Percentiles rank a stretch among this genome's conserved stretches.
phyloP scores from a whole-genome alignment of 2,329 filamentous ascomycete species.

The Coniochaeta hoffmannii region DNA sequence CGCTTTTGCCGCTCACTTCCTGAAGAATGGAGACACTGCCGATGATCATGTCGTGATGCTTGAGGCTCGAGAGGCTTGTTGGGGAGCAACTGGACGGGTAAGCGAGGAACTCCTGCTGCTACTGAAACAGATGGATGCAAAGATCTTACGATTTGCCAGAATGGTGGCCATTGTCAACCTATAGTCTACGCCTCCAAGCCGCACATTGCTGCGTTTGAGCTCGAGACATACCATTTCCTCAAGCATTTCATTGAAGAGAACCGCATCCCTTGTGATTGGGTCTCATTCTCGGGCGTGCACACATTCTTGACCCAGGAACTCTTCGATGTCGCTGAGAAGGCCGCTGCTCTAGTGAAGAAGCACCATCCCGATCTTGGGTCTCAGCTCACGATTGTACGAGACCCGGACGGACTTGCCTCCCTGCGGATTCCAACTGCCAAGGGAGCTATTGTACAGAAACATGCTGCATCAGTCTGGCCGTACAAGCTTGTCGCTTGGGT shows the following conservation, averaged over 20 bases:
- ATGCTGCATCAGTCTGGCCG: conserved; percentile 68
- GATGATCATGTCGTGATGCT: conserved; percentile 59
- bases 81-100: conserved; percentile 75
- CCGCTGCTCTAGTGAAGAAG: conserved; percentile 42
- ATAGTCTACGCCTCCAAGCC: conserved; percentile 53
- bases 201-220: conserved; percentile 62
- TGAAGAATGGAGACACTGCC: conserved; percentile 36
- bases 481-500: conserved; percentile 76
- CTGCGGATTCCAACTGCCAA: conserved; percentile 49
- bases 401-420: conserved; percentile 31
- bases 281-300: conserved; percentile 54
- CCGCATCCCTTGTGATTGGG: conserved; percentile 63
- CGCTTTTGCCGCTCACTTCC: conserved; percentile 59
- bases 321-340: conserved; percentile 41
- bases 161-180: conserved; percentile 70
- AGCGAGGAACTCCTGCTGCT: conserved; percentile 23
- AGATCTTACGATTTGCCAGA: conserved; percentile 28
- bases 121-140: neutral
- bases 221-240: conserved; percentile 58
- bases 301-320: conserved; percentile 50
- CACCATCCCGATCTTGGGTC: conserved; percentile 50
- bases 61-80: conserved; percentile 73
- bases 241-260: conserved; percentile 47
- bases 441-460: conserved; percentile 56
- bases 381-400: conserved; percentile 32